These are phyloP conservation scores for Graphiopsis chlorocephala DNA, from an alignment of 2,329 filamentous ascomycete genomes.

Conservation along the genomic window DNA sequence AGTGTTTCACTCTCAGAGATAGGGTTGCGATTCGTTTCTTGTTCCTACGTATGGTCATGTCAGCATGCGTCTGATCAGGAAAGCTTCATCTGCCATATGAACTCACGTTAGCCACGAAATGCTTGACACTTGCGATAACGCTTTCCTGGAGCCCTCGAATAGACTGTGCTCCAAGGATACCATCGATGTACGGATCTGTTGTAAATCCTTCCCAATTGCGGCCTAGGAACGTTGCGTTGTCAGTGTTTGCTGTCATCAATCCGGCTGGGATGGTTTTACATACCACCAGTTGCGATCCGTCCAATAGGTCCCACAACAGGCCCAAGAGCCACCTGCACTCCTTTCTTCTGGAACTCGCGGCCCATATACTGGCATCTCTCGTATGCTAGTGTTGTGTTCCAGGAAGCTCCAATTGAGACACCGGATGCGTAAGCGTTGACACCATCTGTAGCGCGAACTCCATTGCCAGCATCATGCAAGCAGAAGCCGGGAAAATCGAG, in stretches of 20 bases:
- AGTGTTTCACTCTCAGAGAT: conserved; percentile 25
- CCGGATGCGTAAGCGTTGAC: conserved; percentile 44
- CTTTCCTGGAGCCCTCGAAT: conserved; percentile 57
- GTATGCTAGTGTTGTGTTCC: conserved; percentile 55
- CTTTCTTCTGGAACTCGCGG: conserved; percentile 51
- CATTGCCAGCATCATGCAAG: conserved; percentile 42
- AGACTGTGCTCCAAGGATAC: conserved; percentile 49
- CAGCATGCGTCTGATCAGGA: conserved; percentile 41
- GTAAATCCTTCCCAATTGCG: conserved; percentile 77
- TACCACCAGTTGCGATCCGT: conserved; percentile 61
- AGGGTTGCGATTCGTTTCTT: conserved; percentile 50
- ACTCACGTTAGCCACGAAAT: conserved; percentile 51
- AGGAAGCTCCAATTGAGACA: conserved; percentile 45
- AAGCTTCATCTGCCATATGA: background rate
- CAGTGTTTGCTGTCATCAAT: background rate
- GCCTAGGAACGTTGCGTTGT: conserved; percentile 16
- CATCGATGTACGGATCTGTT: conserved; percentile 64
- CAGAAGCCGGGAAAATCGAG: conserved; percentile 42
- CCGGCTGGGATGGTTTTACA: conserved; percentile 36
- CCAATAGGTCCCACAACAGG: conserved; percentile 68
- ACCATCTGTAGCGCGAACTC: conserved; percentile 42
- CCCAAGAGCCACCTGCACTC: conserved; percentile 65
- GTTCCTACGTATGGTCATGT: conserved; percentile 34
- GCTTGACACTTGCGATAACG: conserved; percentile 58
- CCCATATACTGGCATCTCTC: conserved; percentile 54